Conservation (phyloP, 768 basidiomycete genomes). For the Tulasnella sp. region DNA sequence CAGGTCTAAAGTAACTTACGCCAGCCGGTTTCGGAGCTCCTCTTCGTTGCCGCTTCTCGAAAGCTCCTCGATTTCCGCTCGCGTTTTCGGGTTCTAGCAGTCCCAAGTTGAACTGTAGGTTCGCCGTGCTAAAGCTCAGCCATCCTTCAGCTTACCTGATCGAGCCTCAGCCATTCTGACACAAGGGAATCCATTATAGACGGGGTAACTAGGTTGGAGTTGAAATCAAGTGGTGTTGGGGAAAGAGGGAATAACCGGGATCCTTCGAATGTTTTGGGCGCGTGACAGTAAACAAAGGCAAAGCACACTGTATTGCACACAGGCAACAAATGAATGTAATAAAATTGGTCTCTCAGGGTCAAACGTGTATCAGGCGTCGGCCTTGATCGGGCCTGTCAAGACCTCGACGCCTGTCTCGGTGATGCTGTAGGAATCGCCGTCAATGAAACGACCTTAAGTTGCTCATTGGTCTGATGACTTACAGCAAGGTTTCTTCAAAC, state of each 20-base stretch:
- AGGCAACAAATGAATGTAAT: background rate
- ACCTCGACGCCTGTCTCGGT: constrained; percentile 89
- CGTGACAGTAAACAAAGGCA: background rate
- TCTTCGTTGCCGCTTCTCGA: constrained; percentile 16
- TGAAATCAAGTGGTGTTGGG: background rate
- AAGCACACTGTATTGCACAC: background rate
- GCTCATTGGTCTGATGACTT: constrained; percentile 38
- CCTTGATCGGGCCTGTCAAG: constrained; percentile 52
- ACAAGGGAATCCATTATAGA: background rate
- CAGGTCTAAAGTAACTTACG: constrained; percentile 28
- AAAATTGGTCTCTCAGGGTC: background rate
- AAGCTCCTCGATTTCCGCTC: constrained; percentile 33
- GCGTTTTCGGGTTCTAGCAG: constrained; percentile 32
- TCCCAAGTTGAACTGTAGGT: background rate
- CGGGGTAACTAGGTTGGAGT: background rate
- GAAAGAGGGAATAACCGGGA: background rate
- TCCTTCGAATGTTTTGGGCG: background rate
- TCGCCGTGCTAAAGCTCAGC: background rate
- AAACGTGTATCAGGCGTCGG: background rate
- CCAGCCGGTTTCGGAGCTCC: constrained; percentile 33
- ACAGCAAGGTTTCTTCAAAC: constrained; percentile 97
- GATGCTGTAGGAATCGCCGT: constrained; percentile 49
- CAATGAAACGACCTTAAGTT: background rate
- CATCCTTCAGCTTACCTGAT: constrained; percentile 21
- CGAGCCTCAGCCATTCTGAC: constrained; percentile 28